Evolutionary conservation across 768 basidiomycete species (phyloP), one percentile per base, ranked within the genome.

Genomic region (Suillus fuscotomentosus): DNA sequence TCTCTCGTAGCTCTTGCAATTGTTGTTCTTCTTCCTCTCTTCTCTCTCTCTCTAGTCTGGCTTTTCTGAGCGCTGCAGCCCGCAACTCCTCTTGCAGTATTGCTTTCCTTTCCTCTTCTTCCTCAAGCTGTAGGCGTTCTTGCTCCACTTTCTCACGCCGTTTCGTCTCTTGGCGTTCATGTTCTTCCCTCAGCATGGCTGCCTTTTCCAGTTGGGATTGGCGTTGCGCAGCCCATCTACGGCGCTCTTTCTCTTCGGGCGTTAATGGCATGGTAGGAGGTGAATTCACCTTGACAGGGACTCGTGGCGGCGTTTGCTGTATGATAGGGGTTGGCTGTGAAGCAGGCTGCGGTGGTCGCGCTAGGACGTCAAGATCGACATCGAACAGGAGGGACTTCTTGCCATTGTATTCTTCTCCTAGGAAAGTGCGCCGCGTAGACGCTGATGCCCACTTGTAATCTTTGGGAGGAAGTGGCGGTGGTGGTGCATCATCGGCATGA

Each of bases 11-110:
- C 62, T 85, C 82, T 48, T 61, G 68, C 13, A 71, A 73, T 50
- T 76, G 80, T 42, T 72, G 70, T 56, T 85, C 82, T 59, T 89
- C 88, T 59, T 80, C 78, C 50, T 79, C 78, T 67, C 60, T 65
- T 78, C 82, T 67, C 69, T 81, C 70, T 73, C 70, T 69, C 74
- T 78, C 60, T 77, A 78, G 67, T 78, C 78, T 50, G 68, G 73
- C 62, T 74, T 74, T 62, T 79, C 77, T 64, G 68, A 72, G 69
- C 3, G 78, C 74, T 3, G 67, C 71, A 42, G 76, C 79, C 48
- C 79, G 75, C 59, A 77, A 72, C 34, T 75, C 76, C 66, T 85
- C 83, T 43, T 82, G 80, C 66, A 84, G 79, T 62, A 73, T 67
- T 53, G 82, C 80, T 66, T 79, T 78, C 62, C 75, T 75, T 69